Percentiles rank a stretch among this genome's conserved stretches.
These are phyloP conservation scores for Hypoxylon lienhwacheense DNA, from an alignment of 495 filamentous ascomycete genomes.

Conservation along the genomic window DNA sequence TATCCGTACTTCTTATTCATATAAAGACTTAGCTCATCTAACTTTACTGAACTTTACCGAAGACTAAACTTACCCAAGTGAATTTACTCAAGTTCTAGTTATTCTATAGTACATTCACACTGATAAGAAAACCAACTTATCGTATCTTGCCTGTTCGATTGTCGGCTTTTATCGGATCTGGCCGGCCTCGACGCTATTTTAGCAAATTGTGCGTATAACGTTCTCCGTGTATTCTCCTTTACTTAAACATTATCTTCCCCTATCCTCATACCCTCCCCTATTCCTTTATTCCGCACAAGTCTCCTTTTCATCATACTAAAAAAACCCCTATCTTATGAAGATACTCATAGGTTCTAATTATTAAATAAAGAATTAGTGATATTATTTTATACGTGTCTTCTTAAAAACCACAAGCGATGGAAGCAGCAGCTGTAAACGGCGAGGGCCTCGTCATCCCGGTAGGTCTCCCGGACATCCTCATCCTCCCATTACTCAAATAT, in stretches of 20 bases:
- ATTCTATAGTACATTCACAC: too few relatives aligned
- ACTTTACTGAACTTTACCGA: too few relatives aligned
- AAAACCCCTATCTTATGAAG: too few relatives aligned
- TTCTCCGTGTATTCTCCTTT: too few relatives aligned
- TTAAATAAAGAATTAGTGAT: not conserved
- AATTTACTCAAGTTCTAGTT: too few relatives aligned
- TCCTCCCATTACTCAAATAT: not conserved
- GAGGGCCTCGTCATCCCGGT: slow-evolving; percentile 73
- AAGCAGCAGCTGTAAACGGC: slow-evolving; percentile 61
- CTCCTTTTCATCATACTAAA: not conserved
- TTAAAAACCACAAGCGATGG: slow-evolving; percentile 41
- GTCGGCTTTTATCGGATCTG: slow-evolving; percentile 13
- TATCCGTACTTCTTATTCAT: too few relatives aligned
- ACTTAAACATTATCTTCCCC: not conserved
- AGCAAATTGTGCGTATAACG: too few relatives aligned
- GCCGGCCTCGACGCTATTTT: slow-evolving; percentile 2
- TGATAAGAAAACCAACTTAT: too few relatives aligned
- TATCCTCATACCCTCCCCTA: not conserved
- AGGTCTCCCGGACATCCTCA: slow-evolving; percentile 27
- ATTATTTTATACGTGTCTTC: not conserved
- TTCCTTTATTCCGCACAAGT: not conserved
- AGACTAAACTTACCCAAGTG: too few relatives aligned
- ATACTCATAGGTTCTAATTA: not conserved
- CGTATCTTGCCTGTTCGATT: not conserved
- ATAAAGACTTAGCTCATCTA: too few relatives aligned